phyloP scores from a whole-genome alignment of 2,329 filamentous ascomycete genomes.

The Raffaelea albimanens region DNA sequence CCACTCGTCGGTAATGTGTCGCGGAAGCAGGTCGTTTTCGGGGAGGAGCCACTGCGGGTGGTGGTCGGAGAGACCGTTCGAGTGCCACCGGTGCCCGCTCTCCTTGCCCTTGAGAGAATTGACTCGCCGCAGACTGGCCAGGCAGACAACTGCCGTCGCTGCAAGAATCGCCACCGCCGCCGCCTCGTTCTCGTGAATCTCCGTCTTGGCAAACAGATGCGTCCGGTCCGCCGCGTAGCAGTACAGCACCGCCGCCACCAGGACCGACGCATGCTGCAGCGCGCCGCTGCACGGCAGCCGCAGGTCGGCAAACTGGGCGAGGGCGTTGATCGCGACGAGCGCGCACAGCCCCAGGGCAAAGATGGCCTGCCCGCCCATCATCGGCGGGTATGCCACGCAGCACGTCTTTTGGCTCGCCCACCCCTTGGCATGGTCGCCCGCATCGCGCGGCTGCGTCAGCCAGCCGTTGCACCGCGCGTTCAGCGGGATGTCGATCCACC shows the following conservation, averaged over 20 bases:
- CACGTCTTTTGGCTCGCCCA: slow-evolving; percentile 38
- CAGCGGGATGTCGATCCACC: slow-evolving; percentile 42
- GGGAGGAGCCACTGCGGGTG: not conserved
- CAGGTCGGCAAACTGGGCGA: not conserved
- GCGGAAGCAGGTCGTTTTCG: slow-evolving; percentile 34
- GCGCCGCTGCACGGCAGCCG: not conserved
- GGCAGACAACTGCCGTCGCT: not conserved
- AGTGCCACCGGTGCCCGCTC: no score
- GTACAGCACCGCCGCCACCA: slow-evolving; percentile 19
- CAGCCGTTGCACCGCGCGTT: slow-evolving; percentile 45
- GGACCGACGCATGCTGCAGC: not conserved
- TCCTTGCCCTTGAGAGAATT: no score
- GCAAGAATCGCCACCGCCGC: slow-evolving; percentile 20
- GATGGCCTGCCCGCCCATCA: slow-evolving; percentile 25
- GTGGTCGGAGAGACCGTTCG: no score
- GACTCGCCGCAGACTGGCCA: not conserved
- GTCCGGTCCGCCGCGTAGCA: slow-evolving; percentile 47
- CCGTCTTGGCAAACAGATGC: slow-evolving; percentile 39
- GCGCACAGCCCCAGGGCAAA: not conserved
- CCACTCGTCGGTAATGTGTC: slow-evolving; percentile 54
- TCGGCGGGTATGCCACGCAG: slow-evolving; percentile 34
- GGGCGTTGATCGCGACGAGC: not conserved
- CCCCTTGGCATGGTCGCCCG: slow-evolving; percentile 16
- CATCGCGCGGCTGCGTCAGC: slow-evolving; percentile 18
- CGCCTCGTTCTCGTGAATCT: slow-evolving; percentile 23